Base-by-base conservation (phyloP, 345 rosid genomes). In the Mercurialis annua region DNA sequence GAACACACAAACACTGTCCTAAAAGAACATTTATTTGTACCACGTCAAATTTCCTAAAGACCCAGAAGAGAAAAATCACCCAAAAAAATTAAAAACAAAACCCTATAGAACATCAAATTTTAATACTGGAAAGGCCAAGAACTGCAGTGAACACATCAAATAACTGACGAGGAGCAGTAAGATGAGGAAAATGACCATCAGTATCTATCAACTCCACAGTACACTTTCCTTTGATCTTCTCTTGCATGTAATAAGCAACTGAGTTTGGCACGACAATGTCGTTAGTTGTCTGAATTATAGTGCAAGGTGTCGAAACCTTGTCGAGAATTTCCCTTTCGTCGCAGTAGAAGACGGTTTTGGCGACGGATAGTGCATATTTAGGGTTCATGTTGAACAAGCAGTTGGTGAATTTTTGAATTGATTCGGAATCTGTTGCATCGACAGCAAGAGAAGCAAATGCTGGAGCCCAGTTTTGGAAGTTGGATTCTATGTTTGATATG, bases 141-240 rank as follows among this genome's bases (percentile, higher is more conserved):
- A 80, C 81, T 9, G 77, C 65, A 29, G 53, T 65, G 2, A 90
- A 74, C 52, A 88, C 71, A 33, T 71, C 60, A 63, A 90, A 74
- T 24, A 90, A 76, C 56, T 82, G 79, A 7, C 64, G 31, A 65
- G 74, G 90, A 12, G 87, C 88, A 5, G 94, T 90, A 53, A 88
- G 69, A n/a, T 90, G 97, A 2, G 97, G 97, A 47, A 78, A 85
- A 71, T 90, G 97, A 1, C 97, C 94, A 5, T 63, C 24, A 10
- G 74, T 64, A 1, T 88, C 76, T 0, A 90, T 71, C 2, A 83
- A 78, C 51, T 84, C 90, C 64, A 90, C 86, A 11, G 86, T 83
- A 1, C 89, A 65, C 59, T 77, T 68, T 42, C 83, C 92, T 48
- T 72, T 69, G 62, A 88, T 82, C 73, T 77, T 90, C 73, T 86